These are phyloP conservation scores for Ceratocystis cubensis DNA, from an alignment of 2,329 filamentous ascomycete species.

Conservation along the genomic window DNA sequence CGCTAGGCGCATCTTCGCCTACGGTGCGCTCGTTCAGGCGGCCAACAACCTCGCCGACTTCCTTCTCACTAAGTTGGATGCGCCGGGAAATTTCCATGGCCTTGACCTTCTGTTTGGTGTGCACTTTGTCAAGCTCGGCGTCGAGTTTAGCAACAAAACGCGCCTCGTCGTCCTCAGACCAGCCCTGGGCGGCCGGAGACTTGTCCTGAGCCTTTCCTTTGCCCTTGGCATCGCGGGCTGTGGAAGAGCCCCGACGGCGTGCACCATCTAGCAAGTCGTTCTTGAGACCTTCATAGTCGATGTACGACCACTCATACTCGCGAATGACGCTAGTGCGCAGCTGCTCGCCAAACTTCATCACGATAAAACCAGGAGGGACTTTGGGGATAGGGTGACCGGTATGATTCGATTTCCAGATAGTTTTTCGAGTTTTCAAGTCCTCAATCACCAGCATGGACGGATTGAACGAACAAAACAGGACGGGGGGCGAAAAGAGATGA, in stretches of 20 bases:
- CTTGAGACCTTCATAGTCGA: constrained; percentile 92
- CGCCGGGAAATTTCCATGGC: constrained; percentile 87
- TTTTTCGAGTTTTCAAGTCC: constrained; percentile 35
- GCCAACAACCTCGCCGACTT: constrained; percentile 77
- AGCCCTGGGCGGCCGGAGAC: constrained; percentile 38
- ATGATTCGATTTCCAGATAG: constrained; percentile 32
- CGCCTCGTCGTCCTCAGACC: constrained; percentile 86
- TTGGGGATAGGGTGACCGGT: constrained; percentile 26
- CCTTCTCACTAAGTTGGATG: constrained; percentile 75
- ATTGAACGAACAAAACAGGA: constrained; percentile 8
- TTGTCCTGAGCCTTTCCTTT: constrained; percentile 28
- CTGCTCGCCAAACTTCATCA: constrained; percentile 90
- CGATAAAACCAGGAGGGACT: constrained; percentile 40
- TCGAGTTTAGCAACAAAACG: constrained; percentile 79
- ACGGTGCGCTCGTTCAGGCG: constrained; percentile 53
- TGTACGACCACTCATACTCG: constrained; percentile 97
- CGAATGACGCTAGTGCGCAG: constrained; percentile 89
- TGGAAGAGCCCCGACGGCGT: constrained; percentile 28
- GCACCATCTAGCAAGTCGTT: constrained; percentile 60
- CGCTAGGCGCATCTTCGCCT: constrained; percentile 48
- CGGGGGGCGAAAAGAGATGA: background rate
- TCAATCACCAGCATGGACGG: constrained; percentile 41
- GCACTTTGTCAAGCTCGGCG: constrained; percentile 89
- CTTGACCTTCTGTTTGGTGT: constrained; percentile 95
- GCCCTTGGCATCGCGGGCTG: constrained; percentile 26